A percentile compares a stretch with the other conserved stretches of the same genome.
phyloP scores from a whole-genome alignment of 169 alveolate genomes.

The Toxoplasma gondii region DNA sequence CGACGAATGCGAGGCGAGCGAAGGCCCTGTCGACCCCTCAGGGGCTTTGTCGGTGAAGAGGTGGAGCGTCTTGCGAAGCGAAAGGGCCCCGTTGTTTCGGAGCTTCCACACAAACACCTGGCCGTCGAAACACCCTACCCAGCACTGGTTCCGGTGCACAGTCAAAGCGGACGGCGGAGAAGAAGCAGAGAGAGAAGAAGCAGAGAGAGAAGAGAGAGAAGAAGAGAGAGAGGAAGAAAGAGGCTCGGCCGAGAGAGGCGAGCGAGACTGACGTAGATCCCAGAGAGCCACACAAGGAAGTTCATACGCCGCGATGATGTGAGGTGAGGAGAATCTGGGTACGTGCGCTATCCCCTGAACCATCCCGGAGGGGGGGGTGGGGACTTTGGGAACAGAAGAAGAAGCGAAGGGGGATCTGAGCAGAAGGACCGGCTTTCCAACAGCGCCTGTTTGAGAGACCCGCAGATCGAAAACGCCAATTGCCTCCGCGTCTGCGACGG shows the following conservation, averaged over 20 bases:
- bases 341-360: neutral
- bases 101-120: neutral
- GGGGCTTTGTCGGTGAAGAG: neutral
- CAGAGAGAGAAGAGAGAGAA: neutral
- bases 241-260: neutral
- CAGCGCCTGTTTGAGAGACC: neutral
- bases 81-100: neutral
- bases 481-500: neutral
- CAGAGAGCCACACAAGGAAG: neutral
- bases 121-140: slow-evolving; percentile 9
- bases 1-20: neutral
- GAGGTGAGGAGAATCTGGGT: neutral
- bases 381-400: neutral
- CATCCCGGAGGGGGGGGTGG: neutral
- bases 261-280: neutral
- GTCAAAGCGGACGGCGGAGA: neutral
- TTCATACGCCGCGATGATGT: neutral
- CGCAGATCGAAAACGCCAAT: slow-evolving; percentile 18
- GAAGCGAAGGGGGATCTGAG: neutral
- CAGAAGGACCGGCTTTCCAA: neutral
- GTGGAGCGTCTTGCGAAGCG: neutral
- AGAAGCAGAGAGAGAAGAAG: neutral
- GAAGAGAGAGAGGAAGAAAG: neutral
- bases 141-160: slow-evolving; percentile 24
- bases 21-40: neutral